Evolutionary conservation across 768 basidiomycete genomes (phyloP), one percentile per base, ranked within the genome.

Genomic region (Calocera viscosa): DNA sequence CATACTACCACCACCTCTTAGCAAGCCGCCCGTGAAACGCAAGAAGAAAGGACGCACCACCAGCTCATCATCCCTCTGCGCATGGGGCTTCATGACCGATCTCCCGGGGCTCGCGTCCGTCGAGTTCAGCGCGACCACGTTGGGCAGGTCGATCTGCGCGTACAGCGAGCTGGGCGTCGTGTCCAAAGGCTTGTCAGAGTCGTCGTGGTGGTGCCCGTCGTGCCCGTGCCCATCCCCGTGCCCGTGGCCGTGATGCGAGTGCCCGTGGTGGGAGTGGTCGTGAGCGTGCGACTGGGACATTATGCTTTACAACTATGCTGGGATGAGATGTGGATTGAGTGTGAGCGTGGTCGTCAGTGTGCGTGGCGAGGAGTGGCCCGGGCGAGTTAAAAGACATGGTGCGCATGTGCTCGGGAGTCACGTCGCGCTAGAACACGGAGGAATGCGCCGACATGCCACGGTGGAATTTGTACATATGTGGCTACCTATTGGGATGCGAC

Each of bases 61-160:
- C 33, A 77, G 77, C 74, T 94, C 91, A 67, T 88, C 85, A 66
- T 83, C 74, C 38, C 91, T 83, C 68, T 86, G 76, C 71, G 93
- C 80, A 93, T 94, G 95, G 0, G 92, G 87, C 77, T 95, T 96
- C 72, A 95, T 86, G 30, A 91, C 79, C 64, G 80, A 77, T 69
- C 69, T 19, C 73, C 75, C 10, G 41, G 82, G 83, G 65, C 77
- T 70, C 22, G 75, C 81, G n/a, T 77, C 78, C 1, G 73, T 76
- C 12, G 72, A 74, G 19, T 96, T 96, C 66, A 96, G 77, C 33
- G 88, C 91, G 47, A 88, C 80, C 60, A 93, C 89, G 73, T 95
- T 89, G 39, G 80, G 76, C 43, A 86, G 83, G 76, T 95, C 91
- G 69, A 96, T 90, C 69, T 87, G 82, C 1, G 77, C 68, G 74